Evolutionary conservation across 768 basidiomycete species (phyloP).

Genomic region (Pulveroboletus frians): DNA sequence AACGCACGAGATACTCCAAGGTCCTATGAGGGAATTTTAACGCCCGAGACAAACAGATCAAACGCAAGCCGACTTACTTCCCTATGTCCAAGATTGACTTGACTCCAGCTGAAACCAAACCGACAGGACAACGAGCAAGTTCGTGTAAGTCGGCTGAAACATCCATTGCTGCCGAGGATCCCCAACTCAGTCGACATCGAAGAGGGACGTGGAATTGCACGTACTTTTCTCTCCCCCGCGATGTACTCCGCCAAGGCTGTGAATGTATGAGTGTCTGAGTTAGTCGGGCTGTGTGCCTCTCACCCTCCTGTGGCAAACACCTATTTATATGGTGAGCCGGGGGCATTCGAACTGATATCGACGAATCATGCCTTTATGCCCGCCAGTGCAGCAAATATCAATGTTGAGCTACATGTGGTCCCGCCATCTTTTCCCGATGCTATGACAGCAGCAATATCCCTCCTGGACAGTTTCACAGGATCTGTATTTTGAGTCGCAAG

Average conservation of each 20-base stretch:
- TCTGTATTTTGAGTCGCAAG: constrained; percentile 51
- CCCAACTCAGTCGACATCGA: not conserved
- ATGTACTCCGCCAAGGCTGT: constrained; percentile 80
- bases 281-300: constrained; percentile 18
- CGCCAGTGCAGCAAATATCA: constrained; percentile 70
- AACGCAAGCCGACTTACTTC: constrained; percentile 35
- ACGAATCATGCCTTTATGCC: constrained; percentile 68
- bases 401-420: constrained; percentile 69
- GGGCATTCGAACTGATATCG: not conserved
- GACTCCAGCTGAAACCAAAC: constrained; percentile 86
- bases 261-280: constrained; percentile 4
- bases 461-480: constrained; percentile 65
- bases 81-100: constrained; percentile 96
- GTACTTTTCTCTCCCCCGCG: constrained; percentile 65
- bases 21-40: constrained; percentile 44
- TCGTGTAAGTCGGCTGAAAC: constrained; percentile 92
- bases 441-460: constrained; percentile 77
- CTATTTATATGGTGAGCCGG: constrained; percentile 34
- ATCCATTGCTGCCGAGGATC: constrained; percentile 71
- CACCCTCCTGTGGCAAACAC: constrained; percentile 92
- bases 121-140: constrained; percentile 83
- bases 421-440: constrained; percentile 71
- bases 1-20: constrained; percentile 67
- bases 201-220: constrained; percentile 11
- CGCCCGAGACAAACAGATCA: not conserved